Base-by-base conservation (phyloP, 2,329 filamentous ascomycete species). In the Penicillium sp. region DNA sequence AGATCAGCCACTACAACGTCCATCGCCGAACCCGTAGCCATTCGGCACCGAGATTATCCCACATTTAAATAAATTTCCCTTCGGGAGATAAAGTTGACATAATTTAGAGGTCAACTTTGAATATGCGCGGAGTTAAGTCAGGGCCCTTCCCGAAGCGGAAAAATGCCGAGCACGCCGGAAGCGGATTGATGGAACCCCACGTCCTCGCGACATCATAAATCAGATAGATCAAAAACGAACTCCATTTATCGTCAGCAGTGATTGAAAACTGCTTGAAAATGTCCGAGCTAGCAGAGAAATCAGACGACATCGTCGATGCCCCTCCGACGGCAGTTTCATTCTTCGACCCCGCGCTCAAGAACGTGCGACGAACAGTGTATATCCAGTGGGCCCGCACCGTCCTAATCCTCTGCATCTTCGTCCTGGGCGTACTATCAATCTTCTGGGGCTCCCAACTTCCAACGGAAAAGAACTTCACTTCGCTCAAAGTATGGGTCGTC, bases 371-470 rank as follows among this genome's bases (percentile, higher is more conserved):
- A 18, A 53, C 43, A 22, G 61, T 65, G 20, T 60, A 53, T 20
- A 35, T 57, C 10, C 58, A 60, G 48, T 64, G 62, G 58, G 51
- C 20, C 9, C 59, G 60, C 11, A 5, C 42, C 66, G 64, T 69
- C 5, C 45, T 62, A 5, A 62, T 82, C 6, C 71, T 87, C 5
- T 79, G 80, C 63, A 58, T 73, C 4, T 85, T 84, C 59, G 80
- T 85, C 42, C 66, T 86, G 5, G 70, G 58, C 10, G 74, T 84
- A 4, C 64, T 87, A 0, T 84, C 81, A 0, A 67, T 87, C 2
- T 86, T 82, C 68, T 87, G 83, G 83, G 83, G 72, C 0, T 78
- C 79, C 0, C 77, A 86, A 18, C 82, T 74, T 61, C 61, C 74
- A 13, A 74, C 80, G 0, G 73, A 83, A 10, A 58, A 71, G 40